Evolutionary conservation across 352 stramenopile genomes (phyloP), one percentile per base, ranked within the genome.

Genomic region (Phytophthora multivora): DNA sequence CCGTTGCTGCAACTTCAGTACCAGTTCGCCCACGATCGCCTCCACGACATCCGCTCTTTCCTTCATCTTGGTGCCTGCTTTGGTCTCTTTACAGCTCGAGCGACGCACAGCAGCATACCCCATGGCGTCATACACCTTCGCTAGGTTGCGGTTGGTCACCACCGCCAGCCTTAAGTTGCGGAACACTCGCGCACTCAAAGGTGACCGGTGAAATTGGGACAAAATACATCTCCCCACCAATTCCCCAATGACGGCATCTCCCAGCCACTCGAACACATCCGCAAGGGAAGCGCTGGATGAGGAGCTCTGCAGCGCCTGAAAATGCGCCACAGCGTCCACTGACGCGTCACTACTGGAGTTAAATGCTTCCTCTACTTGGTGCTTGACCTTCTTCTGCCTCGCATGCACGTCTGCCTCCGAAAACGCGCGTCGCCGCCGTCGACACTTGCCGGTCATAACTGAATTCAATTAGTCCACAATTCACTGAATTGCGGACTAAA

Each of bases 231-330:
- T 63, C 2, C 73, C 83, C 12, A 90, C 77, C 1, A 91, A 54
- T 63, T 93, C 85, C n/a, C 83, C 80, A 12, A 91, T 72, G 9
- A 91, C 75, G 5, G 85, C 82, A 49, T 93, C 85, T 33, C 85
- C 85, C 23, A 93, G 58, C 85, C 85, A 93, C 65, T 93, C 85
- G 60, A 80, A 80, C 36, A 89, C 82, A 23, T 93, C 85, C 21
- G 70, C 76, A 11, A 82, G 43, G 0, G 64, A 49, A 10, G 31
- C 41, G 12, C 39, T 33, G 23, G 31, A 38, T 1, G 33, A 13
- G 12, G 43, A 66, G 2, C 16, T 35, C 50, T 73, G 71, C 25
- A 84, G 63, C 35, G 75, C 69, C 41, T 79, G 72, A 60, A 84
- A 84, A 43, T 77, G 63, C 15, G 63, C 59, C 42, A 77, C 63